Evolutionary conservation across 2,329 filamentous ascomycete species (phyloP), one percentile per base, ranked within the genome.

Genomic region (Fusarium sp.): DNA sequence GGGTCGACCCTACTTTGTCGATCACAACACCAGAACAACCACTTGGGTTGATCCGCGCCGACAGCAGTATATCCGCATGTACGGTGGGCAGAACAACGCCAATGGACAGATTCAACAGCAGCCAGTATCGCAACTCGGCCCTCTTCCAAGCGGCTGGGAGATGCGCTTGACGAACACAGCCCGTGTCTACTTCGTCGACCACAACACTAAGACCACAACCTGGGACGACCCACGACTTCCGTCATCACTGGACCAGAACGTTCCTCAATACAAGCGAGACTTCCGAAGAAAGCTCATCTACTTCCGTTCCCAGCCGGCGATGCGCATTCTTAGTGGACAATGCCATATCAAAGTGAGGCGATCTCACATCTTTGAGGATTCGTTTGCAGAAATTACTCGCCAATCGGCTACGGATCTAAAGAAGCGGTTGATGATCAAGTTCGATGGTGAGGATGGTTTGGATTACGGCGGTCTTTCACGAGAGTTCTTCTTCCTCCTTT

Each of bases 381-480:
- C 96, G 0, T 99, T 98, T 84, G 95, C 96, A 75, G 96, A 99
- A 84, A 98, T 99, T 77, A 98, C 98, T 87, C 92, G 96, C 62
- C 96, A 98, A 85, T 97, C 94, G 69, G 94, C 96, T 59, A 95
- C 93, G 18, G 96, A 99, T 83, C 85, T 99, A 73, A 99, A 99
- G 91, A 99, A 99, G 87, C 91, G 96, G 58, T 85, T 99, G 75
- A 99, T 99, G 96, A 98, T 99, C 85, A 99, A 99, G 86, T 99
- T 99, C 78, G 96, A 99, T 77, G 96, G 96, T 58, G 96, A 99
- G 85, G 96, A 99, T 79, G 96, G 96, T 84, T 87, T 99, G 70
- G 96, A 99, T 84, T 99, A 99, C 80, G 96, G 96, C 83, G 96
- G 96, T 88, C 89, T 99, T 65, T 99, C 96, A 38, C 90, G 95